Evolutionary conservation across 2,329 filamentous ascomycete genomes (phyloP), one percentile per base, ranked within the genome.

Genomic region (Venturiaceae sp.): DNA sequence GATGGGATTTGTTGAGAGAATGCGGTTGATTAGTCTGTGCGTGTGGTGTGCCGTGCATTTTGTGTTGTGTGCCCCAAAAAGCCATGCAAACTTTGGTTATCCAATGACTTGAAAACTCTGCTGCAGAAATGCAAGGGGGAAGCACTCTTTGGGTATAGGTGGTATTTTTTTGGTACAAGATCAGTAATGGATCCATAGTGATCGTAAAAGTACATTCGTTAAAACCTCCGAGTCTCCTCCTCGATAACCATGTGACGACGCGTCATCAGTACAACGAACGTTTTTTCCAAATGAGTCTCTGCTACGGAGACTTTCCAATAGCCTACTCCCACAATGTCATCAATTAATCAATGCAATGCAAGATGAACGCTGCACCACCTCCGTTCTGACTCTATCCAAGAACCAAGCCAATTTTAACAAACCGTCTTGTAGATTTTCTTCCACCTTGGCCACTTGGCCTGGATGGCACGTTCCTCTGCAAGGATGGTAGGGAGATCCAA

Each of bases 371-470:
- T 16, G 19, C 9, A n/a, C 23, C 44, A 7, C 23, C 44, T n/a
- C 11, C 26, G 23, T 26, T 16, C 13, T 2, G 28, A n/a, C 44
- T 23, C 44, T 7, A 28, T 30, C 44, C 44, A 50, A 50, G 44
- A 50, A 50, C 28, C 44, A n/a, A n/a, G 44, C 13, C 26, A 50
- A n/a, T 26, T 50, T 66, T 64, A 79, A 62, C 76, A 79, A 47
- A 77, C 73, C 60, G 74, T 74, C 63, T 78, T 78, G 64, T 78
- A 79, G 4, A 71, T 65, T 61, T 72, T 75, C 69, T 77, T 78
- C 76, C 76, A 79, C 58, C 46, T 66, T 11, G 76, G 76, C 76
- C 76, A 78, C 26, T 28, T 32, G 23, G 52, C 52, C 21, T 57
- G 33, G 16, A 36, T 13, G 1, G 23, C 52, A n/a, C 53, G 19